Percentiles rank a stretch among this genome's conserved stretches.
Evolutionary conservation across 306 rosid genomes (phyloP).

Genomic region (Coriaria nepalensis): DNA sequence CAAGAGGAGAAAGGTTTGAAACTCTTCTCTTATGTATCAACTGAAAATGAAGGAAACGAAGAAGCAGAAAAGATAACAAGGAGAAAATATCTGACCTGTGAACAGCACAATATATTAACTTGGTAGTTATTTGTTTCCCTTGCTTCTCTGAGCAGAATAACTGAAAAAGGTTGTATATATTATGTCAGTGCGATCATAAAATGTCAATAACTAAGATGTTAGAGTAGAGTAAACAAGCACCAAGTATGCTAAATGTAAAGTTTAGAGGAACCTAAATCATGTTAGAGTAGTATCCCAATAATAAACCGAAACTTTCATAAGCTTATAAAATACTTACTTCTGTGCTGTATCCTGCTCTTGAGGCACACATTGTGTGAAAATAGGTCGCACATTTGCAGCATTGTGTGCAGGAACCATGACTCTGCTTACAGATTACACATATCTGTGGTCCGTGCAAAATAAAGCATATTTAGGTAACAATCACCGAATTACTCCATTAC

Average conservation of each 20-base stretch:
- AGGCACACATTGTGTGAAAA: conserved; percentile 81
- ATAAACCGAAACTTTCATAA: neutral
- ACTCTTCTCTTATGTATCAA: conserved; percentile 7
- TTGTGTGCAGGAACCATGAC: conserved; percentile 82
- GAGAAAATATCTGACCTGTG: conserved; percentile 56
- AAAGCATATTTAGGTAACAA: conserved; percentile 12
- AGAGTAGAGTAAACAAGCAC: too few species aligned
- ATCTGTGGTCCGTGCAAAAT: conserved; percentile 38
- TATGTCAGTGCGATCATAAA: conserved; percentile 20
- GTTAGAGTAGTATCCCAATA: too few species aligned
- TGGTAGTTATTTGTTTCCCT: conserved; percentile 50
- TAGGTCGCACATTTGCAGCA: conserved; percentile 86
- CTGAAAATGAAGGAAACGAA: neutral
- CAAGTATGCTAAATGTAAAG: too few species aligned
- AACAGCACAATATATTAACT: conserved; percentile 65
- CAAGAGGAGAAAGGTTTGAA: conserved; percentile 11
- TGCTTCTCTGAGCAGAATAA: conserved; percentile 65
- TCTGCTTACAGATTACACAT: conserved; percentile 81
- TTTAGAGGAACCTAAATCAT: too few species aligned
- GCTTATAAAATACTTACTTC: conserved; percentile 45
- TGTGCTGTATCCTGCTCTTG: conserved; percentile 89
- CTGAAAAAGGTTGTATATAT: conserved; percentile 34
- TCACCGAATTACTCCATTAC: conserved; percentile 1
- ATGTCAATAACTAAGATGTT: too few species aligned
- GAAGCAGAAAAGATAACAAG: conserved; percentile 6